These are phyloP conservation scores for Cercophora sp. DNA, from an alignment of 495 filamentous ascomycete genomes.

Conservation along the genomic window DNA sequence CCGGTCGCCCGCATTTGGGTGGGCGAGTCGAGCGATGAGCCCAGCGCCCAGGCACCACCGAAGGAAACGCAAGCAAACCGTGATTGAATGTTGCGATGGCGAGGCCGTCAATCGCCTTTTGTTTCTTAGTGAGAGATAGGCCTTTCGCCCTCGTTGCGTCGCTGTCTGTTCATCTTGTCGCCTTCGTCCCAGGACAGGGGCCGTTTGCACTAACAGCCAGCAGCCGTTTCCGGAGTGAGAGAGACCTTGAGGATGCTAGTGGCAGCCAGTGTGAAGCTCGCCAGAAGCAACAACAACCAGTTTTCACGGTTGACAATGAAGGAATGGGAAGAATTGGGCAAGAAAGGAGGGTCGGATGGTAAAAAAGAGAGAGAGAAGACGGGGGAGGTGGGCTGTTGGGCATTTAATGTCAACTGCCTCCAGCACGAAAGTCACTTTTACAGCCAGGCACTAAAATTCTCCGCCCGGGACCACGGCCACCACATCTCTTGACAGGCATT, in stretches of 20 bases:
- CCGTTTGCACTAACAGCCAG: constrained; percentile 23
- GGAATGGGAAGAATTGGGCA: constrained; percentile 15
- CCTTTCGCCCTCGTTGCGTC: background rate
- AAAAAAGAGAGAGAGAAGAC: constrained; percentile 30
- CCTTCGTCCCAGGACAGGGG: background rate
- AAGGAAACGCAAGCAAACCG: too few relatives aligned
- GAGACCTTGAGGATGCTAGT: constrained; percentile 23
- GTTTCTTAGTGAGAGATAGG: too few relatives aligned
- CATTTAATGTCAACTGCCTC: constrained; percentile 36
- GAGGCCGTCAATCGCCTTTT: too few relatives aligned
- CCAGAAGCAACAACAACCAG: constrained; percentile 21
- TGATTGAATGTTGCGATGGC: too few relatives aligned
- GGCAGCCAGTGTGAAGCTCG: background rate
- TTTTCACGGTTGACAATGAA: constrained; percentile 9
- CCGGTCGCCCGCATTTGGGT: constrained; percentile 20
- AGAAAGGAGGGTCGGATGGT: constrained; percentile 21
- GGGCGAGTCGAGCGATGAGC: constrained; percentile 1
- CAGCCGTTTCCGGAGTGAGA: constrained; percentile 16
- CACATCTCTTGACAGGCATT: constrained; percentile 27
- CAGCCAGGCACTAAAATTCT: constrained; percentile 36
- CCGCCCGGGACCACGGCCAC: constrained; percentile 16
- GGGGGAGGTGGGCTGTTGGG: constrained; percentile 40
- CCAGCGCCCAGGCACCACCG: background rate
- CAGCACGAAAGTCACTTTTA: constrained; percentile 35
- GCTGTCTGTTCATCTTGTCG: background rate